These are phyloP conservation scores for Melampsora americana DNA, from an alignment of 1,284 basidiomycete species.

Conservation along the genomic window DNA sequence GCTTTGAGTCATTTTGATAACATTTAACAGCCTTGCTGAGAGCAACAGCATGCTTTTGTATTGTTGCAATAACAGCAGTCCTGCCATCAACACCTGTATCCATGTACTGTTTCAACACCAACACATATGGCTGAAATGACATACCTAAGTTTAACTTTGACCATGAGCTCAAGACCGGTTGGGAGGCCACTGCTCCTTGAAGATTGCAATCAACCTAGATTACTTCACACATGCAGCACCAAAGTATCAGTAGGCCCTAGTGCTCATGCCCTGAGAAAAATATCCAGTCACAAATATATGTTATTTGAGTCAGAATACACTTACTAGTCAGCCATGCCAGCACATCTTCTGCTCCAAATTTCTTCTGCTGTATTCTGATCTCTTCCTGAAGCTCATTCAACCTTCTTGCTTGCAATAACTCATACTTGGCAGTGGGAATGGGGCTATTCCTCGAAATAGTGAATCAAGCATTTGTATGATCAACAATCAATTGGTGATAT, in stretches of 20 bases:
- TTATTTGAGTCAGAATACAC: neutral
- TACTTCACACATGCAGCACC: constrained; percentile 6
- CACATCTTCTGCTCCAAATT: neutral
- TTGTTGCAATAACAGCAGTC: neutral
- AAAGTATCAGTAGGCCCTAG: neutral
- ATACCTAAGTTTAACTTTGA: constrained; percentile 4
- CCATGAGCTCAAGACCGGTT: no score
- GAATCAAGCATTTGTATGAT: neutral
- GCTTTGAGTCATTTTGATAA: neutral
- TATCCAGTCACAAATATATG: neutral
- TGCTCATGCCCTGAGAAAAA: neutral
- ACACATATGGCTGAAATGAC: neutral
- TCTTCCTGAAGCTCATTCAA: neutral
- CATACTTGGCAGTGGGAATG: neutral
- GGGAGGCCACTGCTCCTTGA: neutral
- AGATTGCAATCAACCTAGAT: neutral
- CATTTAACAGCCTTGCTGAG: neutral
- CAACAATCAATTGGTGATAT: no score
- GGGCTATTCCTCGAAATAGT: neutral
- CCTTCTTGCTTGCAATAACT: neutral
- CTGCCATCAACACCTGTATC: neutral
- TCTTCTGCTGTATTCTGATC: neutral
- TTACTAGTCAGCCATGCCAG: neutral
- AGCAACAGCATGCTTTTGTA: neutral
- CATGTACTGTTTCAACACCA: neutral